Base-by-base conservation (phyloP, 2,329 filamentous ascomycete genomes). In the Neonectria coccinea region DNA sequence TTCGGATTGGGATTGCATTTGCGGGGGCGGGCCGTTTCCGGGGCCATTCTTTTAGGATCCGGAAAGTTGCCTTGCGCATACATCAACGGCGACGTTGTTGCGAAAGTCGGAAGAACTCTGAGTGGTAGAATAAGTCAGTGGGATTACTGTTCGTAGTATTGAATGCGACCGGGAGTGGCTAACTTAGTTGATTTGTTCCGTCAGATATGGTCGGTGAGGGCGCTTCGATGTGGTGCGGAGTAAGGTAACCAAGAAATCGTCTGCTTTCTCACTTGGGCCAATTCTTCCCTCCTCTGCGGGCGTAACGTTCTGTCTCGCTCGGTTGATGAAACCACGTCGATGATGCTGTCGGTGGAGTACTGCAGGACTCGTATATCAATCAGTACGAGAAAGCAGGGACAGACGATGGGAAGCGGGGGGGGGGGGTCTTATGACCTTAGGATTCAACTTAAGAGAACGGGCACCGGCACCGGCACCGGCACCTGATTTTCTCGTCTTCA, bases 291-390 rank as follows among this genome's bases (percentile, higher is more conserved):
- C n/a, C n/a, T 20, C n/a, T 42, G n/a, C 39, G 39, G 39, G 39
- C 39, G 39, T 20, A 42, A 18, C 8, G n/a, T 20, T 9, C n/a
- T 20, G n/a, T 25, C 20, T 25, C 20, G 14, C 47, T 50, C 27
- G 25, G n/a, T 31, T 16, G 47, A 31, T 18, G 47, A 50, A 18
- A 18, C 25, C 47, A 31, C n/a, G 3, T 33, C 16, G 47, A 27
- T 50, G 47, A 50, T 14, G 27, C n/a, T 50, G 11, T 27, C 47
- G 8, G 47, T 31, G 47, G 16, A 31, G 47, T 12, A 33, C 47
- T 50, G 47, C 47, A 50, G 11, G 25, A 45, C 50, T 59, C 57
- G 57, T 54, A 54, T 59, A 18, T 42, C 39, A 18, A 18, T 20
- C 39, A 18, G 39, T 42, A 42, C 39, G 39, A 42, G 25, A n/a